Base-by-base conservation (phyloP, 73 alveolate species). In the Uronychia binucleata region DNA sequence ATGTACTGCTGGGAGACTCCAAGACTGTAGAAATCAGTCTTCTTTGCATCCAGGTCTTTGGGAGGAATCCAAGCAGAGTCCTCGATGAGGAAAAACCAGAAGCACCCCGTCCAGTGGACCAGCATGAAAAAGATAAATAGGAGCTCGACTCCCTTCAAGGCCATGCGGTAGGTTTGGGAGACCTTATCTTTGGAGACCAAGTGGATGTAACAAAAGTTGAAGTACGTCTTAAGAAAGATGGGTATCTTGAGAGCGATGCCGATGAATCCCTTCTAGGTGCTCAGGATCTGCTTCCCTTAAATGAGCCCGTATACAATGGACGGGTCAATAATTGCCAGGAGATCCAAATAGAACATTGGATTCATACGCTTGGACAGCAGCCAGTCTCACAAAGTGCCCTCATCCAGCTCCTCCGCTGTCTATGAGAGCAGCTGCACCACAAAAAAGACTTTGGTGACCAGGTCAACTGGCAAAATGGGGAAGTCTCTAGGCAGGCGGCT, bases 61-160 rank as follows among this genome's bases (percentile, higher is more conserved):
- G 93, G 89, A 0, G 96, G 96, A 1, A 90, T 28, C 95, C 95
- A 90, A 14, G 31, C 90, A 34, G 57, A 1, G 14, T 78, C 92
- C 34, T 83, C 74, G 0, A 90, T 84, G 28, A 86, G 87, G 59
- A 86, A 32, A 80, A 78, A 93, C 96, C 96, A 90, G 60, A 86
- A 31, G 60, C 97, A 93, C 0, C 95, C 94, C 11, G 77, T 81
- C 92, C 88, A 82, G 58, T 93, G 97, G 74, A 90, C 94, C 28
- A 84, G 58, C 46, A 90, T 31, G 25, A 86, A 13, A 5, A 90
- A 77, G 77, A 82, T 82, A 28, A 90, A 74, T 13, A 90, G 80
- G 26, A 93, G 79, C 76, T 90, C 78, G 0, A 78, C 26, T 26
- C 90, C 80, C 33, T 90, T 81, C 30, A 91, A 11, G 5, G 67